Conservation (phyloP, 441 rosid species). For the Breynia disticha region DNA sequence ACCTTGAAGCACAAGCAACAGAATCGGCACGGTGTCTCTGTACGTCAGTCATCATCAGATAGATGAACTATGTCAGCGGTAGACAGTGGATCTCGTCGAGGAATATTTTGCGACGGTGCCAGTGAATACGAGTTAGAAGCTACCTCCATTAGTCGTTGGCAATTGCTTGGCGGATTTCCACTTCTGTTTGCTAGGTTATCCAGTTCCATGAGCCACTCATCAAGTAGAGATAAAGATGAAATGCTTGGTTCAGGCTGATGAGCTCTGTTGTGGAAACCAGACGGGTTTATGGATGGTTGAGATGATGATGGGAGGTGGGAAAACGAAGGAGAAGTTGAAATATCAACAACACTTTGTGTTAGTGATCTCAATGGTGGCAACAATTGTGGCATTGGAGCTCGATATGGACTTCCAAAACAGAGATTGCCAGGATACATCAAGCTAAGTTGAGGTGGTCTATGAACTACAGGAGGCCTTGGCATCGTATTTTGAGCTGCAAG, state of each 20-base stretch:
- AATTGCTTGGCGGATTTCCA: slow-evolving; percentile 12
- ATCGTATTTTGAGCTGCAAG: slow-evolving; percentile 9
- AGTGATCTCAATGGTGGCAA: slow-evolving; percentile 42
- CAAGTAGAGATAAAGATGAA: too few relatives aligned
- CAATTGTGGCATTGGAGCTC: slow-evolving; percentile 52
- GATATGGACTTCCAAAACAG: slow-evolving; percentile 36
- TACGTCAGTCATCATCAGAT: slow-evolving; percentile 68
- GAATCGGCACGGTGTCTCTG: not conserved
- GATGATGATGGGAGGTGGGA: slow-evolving; percentile 14
- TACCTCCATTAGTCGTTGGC: slow-evolving; percentile 13
- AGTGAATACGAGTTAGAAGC: slow-evolving; percentile 7
- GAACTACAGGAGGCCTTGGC: too few relatives aligned
- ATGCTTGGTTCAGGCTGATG: slow-evolving; percentile 6
- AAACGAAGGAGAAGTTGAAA: slow-evolving; percentile 13
- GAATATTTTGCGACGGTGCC: slow-evolving; percentile 11
- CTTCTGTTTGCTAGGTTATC: slow-evolving; percentile 14
- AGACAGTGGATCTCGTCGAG: slow-evolving; percentile 9
- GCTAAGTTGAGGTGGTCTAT: slow-evolving; percentile 41
- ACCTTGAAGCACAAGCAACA: not conserved
- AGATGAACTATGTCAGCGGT: slow-evolving; percentile 44
- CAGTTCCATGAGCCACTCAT: slow-evolving; percentile 17
- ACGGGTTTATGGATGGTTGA: slow-evolving; percentile 13
- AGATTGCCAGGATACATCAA: slow-evolving; percentile 33
- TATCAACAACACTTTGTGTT: slow-evolving; percentile 14
- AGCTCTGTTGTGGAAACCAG: slow-evolving; percentile 8